Evolutionary conservation across 192 early-diverging fungal genomes (phyloP).

Genomic region (Backusella liffmaniae): DNA sequence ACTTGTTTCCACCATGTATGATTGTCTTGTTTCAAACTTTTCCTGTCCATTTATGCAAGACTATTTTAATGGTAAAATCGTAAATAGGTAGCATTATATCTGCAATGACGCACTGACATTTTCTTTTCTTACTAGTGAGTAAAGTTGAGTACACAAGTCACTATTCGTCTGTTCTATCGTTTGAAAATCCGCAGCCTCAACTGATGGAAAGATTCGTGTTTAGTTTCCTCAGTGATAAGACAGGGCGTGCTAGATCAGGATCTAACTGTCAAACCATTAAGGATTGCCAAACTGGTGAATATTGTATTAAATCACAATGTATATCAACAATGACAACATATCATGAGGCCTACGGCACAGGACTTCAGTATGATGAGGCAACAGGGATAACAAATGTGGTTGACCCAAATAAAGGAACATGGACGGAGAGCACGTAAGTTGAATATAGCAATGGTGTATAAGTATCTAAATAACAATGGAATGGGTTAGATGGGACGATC

Average conservation of each 20-base stretch:
- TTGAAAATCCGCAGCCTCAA: constrained; percentile 31
- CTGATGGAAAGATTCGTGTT: constrained; percentile 47
- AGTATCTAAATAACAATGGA: background rate
- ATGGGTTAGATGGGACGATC: constrained; percentile 43
- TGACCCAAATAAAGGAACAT: constrained; percentile 44
- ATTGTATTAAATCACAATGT: constrained; percentile 44
- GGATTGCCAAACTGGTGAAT: constrained; percentile 36
- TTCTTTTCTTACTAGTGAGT: constrained; percentile 7
- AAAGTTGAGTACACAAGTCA: constrained; percentile 38
- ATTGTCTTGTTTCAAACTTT: constrained; percentile 66
- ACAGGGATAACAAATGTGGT: constrained; percentile 32
- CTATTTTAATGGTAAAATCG: constrained; percentile 45
- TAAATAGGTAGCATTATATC: background rate
- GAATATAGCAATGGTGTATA: background rate
- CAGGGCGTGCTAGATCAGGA: constrained; percentile 19
- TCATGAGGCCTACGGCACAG: constrained; percentile 53
- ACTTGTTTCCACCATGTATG: constrained; percentile 50
- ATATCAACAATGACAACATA: constrained; percentile 48
- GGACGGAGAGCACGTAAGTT: constrained; percentile 57
- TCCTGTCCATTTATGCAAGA: constrained; percentile 54
- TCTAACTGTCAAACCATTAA: constrained; percentile 15
- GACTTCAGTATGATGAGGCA: constrained; percentile 40
- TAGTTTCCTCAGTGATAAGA: constrained; percentile 45
- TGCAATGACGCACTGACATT: background rate
- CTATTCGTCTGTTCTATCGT: constrained; percentile 45